Base-by-base conservation (phyloP, 306 rosid species). In the Acacia crassicarpa region DNA sequence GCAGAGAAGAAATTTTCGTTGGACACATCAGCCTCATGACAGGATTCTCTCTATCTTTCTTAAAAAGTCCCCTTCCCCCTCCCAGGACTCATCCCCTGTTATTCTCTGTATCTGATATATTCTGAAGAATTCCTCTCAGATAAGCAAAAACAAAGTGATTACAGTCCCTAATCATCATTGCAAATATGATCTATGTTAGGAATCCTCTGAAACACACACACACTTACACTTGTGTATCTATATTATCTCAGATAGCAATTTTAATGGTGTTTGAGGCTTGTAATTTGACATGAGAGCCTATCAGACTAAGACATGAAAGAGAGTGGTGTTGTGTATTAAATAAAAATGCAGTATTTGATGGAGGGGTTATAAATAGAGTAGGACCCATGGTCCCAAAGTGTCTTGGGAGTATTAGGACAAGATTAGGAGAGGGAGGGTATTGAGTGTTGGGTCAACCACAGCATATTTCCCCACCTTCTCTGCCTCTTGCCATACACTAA, bases 351-450 rank as follows among this genome's bases (percentile, higher is more conserved):
- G 8, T 13, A 63, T 63, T 14, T 63, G 20, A 30, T 62, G 40
- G 5, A 73, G 45, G 74, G 74, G 85, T 87, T 83, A 88, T 87
- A 86, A 85, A 83, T 76, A 20, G 38, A 32, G 94, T 89, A 89
- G 97, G 99, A 85, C 94, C 97, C 89, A 69, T 81, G 94, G 94
- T 80, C 92, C 94, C 93, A 84, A 77, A 71, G 43, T 95, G 99
- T 93, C 82, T 85, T 85, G 92, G 91, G 87, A 38, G 2, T 88
- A 88, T 93, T 93, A 88, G 78, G 99, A 93, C 99, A 93, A 84
- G 90, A 93, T 87, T 85, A 88, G 89, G 92, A 81, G 63, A 85
- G 84, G 85, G 85, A 82, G 89, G 78, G 88, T 77, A 54, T 85
- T 82, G 75, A 79, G 41, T 92, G 99, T 92, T 93, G 96, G 99